phyloP scores from a whole-genome alignment of 441 rosid genomes.

The Pelargonium myrrhifolium region DNA sequence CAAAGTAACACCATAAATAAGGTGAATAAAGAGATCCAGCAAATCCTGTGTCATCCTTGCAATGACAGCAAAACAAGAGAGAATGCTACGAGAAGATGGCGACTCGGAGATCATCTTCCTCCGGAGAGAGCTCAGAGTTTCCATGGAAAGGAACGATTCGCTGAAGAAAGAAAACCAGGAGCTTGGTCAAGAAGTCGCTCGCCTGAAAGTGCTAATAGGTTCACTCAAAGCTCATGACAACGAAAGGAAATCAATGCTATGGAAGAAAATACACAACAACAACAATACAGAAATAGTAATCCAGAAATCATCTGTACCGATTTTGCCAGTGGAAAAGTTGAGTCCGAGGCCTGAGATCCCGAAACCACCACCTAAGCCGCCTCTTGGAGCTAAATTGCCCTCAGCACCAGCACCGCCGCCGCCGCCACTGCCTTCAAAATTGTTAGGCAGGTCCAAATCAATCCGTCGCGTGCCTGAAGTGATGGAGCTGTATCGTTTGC shows the following conservation, averaged over 20 bases:
- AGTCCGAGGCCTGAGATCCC: slow-evolving; percentile 23
- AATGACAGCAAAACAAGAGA: slow-evolving; percentile 21
- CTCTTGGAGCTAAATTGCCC: slow-evolving; percentile 16
- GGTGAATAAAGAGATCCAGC: slow-evolving; percentile 18
- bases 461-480: slow-evolving; percentile 76
- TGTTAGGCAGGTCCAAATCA: slow-evolving; percentile 37
- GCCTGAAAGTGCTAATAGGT: slow-evolving; percentile 56
- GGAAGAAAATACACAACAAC: slow-evolving; percentile 82
- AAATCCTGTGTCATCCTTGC: slow-evolving; percentile 16
- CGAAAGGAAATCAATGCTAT: slow-evolving; percentile 77
- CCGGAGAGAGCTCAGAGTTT: slow-evolving; percentile 58
- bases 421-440: slow-evolving; percentile 60
- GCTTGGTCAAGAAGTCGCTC: slow-evolving; percentile 54
- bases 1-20: slow-evolving; percentile 32
- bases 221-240: slow-evolving; percentile 77
- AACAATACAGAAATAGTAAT: slow-evolving; percentile 27
- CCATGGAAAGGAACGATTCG: slow-evolving; percentile 39
- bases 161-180: slow-evolving; percentile 75
- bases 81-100: slow-evolving; percentile 41
- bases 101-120: slow-evolving; percentile 45
- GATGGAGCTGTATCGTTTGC: slow-evolving; percentile 66
- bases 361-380: slow-evolving; percentile 38
- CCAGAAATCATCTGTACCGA: slow-evolving; percentile 32
- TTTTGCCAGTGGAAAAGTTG: slow-evolving; percentile 23
- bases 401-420: slow-evolving; percentile 62